phyloP scores from a whole-genome alignment of 495 filamentous ascomycete species.

The Aspergillus mulundensis region DNA sequence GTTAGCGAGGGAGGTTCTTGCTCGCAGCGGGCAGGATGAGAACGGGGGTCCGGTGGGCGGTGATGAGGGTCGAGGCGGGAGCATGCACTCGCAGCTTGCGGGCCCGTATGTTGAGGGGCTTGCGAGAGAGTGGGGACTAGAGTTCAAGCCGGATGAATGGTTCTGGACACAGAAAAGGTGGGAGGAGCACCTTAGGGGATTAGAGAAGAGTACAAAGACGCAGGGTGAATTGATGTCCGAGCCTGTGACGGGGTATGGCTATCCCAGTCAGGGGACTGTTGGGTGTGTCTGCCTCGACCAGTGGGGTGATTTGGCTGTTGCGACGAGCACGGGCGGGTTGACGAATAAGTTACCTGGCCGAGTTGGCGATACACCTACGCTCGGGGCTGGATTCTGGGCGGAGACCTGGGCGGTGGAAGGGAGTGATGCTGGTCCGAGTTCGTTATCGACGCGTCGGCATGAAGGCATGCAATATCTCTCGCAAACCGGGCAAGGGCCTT shows the following conservation, averaged over 20 bases:
- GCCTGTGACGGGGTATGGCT: slow-evolving; percentile 1
- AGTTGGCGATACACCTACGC: slow-evolving; percentile 82
- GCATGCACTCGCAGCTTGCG: slow-evolving; percentile 62
- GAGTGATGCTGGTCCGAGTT: slow-evolving; percentile 5
- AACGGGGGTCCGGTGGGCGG: slow-evolving; percentile 28
- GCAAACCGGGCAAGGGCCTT: neutral
- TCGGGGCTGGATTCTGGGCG: slow-evolving; percentile 88
- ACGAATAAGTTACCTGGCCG: slow-evolving; percentile 85
- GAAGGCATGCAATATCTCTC: slow-evolving; percentile 1
- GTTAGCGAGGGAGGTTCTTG: slow-evolving; percentile 67
- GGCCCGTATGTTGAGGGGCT: slow-evolving; percentile 63
- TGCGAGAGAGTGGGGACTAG: slow-evolving; percentile 62
- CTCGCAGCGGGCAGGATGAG: slow-evolving; percentile 44
- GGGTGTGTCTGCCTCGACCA: slow-evolving; percentile 76
- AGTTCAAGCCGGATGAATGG: slow-evolving; percentile 64
- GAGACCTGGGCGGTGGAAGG: slow-evolving; percentile 61
- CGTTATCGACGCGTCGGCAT: neutral
- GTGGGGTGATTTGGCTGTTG: slow-evolving; percentile 67
- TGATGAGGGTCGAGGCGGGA: slow-evolving; percentile 39
- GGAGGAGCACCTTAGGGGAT: slow-evolving; percentile 73
- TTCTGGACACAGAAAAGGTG: slow-evolving; percentile 77
- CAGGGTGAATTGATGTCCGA: neutral
- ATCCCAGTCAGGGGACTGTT: slow-evolving; percentile 69
- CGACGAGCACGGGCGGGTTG: slow-evolving; percentile 82
- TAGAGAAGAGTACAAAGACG: slow-evolving; percentile 11